Percentiles rank a stretch among this genome's conserved stretches.
phyloP scores from a whole-genome alignment of 83 land plant genomes.

The Picea abies region DNA sequence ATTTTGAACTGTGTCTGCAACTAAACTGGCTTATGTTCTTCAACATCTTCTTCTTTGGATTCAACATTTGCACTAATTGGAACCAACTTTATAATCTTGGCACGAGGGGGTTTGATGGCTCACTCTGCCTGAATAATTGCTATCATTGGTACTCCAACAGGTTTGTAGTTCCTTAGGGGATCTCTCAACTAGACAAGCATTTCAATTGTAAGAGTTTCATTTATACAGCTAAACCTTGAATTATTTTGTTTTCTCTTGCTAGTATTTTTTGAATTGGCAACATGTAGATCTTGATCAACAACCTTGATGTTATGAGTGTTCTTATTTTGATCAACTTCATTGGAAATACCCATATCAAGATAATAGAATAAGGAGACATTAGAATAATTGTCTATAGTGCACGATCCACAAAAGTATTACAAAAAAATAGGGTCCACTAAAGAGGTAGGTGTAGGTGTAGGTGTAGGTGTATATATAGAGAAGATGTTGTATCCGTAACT shows the following conservation, averaged over 20 bases:
- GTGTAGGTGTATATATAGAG: too few relatives aligned
- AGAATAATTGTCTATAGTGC: too few relatives aligned
- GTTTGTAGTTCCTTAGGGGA: slow-evolving; percentile 29
- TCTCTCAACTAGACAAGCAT: slow-evolving; percentile 16
- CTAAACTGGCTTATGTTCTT: slow-evolving; percentile 9
- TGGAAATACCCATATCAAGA: slow-evolving; percentile 31
- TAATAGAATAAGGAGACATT: not conserved
- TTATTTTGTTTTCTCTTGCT: slow-evolving; percentile 1
- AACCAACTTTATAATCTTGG: slow-evolving; percentile 26
- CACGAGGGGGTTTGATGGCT: slow-evolving; percentile 33
- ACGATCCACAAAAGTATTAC: too few relatives aligned
- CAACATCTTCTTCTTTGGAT: slow-evolving; percentile 14
- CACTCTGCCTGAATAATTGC: slow-evolving; percentile 51
- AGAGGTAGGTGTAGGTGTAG: too few relatives aligned
- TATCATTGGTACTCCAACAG: slow-evolving; percentile 56
- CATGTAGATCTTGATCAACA: slow-evolving; percentile 26
- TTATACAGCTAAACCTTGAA: slow-evolving; percentile 28
- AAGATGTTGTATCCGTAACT: too few relatives aligned
- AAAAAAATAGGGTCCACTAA: too few relatives aligned
- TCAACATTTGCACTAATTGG: slow-evolving; percentile 26
- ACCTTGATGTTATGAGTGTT: slow-evolving; percentile 28
- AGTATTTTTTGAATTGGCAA: slow-evolving; percentile 7
- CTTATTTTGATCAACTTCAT: slow-evolving; percentile 19
- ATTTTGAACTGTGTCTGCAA: slow-evolving; percentile 39
- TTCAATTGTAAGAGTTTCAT: slow-evolving; percentile 36